These are phyloP conservation scores for Wickerhamia fluorescens DNA, from an alignment of 805 yeast genomes.

Conservation along the genomic window DNA sequence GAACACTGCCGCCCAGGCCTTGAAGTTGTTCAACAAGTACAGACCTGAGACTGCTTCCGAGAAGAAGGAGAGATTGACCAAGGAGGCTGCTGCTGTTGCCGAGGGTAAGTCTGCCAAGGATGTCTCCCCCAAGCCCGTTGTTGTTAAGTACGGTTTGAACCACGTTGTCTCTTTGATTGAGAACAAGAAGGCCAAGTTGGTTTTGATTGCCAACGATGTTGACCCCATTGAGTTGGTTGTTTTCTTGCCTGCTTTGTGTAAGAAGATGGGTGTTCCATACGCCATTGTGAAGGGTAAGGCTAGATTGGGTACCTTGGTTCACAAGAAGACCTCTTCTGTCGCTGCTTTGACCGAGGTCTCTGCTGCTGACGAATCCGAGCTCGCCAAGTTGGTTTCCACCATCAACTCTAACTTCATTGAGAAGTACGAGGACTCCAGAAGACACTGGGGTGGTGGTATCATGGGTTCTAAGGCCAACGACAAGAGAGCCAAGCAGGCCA, in stretches of 20 bases:
- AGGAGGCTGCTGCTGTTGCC: constrained; percentile 98
- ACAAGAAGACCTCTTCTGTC: constrained; percentile 95
- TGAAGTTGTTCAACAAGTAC: constrained; percentile 98
- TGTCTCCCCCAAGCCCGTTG: constrained; percentile 94
- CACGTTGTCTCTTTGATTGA: constrained; percentile 96
- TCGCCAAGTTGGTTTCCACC: constrained; percentile 88
- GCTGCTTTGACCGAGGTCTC: constrained; percentile 95
- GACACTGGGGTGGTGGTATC: constrained; percentile 99
- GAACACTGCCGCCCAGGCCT: constrained; percentile 96
- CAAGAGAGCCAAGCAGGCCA: constrained; percentile 71
- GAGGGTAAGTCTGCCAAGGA: constrained; percentile 97
- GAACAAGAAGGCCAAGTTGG: constrained; percentile 98
- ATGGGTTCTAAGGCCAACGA: constrained; percentile 92
- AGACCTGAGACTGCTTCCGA: constrained; percentile 96
- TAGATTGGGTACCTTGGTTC: constrained; percentile 94
- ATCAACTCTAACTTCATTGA: constrained; percentile 89
- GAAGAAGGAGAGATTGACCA: constrained; percentile 98
- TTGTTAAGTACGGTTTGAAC: constrained; percentile 97
- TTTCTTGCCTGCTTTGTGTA: constrained; percentile 97
- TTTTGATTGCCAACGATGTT: constrained; percentile 96
- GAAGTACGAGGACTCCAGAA: constrained; percentile 92
- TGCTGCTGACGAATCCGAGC: constrained; percentile 90
- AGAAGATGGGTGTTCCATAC: constrained; percentile 99
- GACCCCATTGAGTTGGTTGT: constrained; percentile 98
- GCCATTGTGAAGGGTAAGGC: constrained; percentile 98